Evolutionary conservation across 805 yeast species (phyloP).

Genomic region (Candida ortonii): DNA sequence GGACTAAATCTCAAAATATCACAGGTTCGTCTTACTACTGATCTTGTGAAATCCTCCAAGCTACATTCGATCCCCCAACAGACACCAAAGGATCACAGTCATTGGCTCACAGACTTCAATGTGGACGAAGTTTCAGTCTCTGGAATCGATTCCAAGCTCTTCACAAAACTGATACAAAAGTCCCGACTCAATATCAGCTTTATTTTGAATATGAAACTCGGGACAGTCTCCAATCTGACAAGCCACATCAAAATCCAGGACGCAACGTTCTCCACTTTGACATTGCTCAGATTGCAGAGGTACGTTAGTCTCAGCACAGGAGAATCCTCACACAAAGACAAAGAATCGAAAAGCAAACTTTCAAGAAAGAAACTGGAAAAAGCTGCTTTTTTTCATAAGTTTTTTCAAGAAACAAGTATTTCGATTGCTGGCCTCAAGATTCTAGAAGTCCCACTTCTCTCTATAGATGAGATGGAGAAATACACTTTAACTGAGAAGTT

Average conservation of each 20-base stretch:
- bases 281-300: slow-evolving; percentile 1
- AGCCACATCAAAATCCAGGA: slow-evolving; percentile 11
- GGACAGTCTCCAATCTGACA: slow-evolving; percentile 16
- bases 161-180: slow-evolving; percentile 7
- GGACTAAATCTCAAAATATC: slow-evolving; percentile 1
- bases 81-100: slow-evolving; percentile 1
- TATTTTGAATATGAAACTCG: slow-evolving; percentile 17
- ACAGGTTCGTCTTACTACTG: slow-evolving; percentile 3
- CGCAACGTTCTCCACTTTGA: slow-evolving; percentile 18
- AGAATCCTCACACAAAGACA: neutral
- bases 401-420: slow-evolving; percentile 24
- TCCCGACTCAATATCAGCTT: slow-evolving; percentile 13
- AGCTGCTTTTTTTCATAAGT: slow-evolving; percentile 18
- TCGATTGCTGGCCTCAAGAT: slow-evolving; percentile 23
- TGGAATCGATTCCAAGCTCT: slow-evolving; percentile 1
- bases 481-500: slow-evolving; percentile 3
- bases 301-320: neutral
- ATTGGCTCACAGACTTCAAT: slow-evolving; percentile 7
- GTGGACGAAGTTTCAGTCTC: slow-evolving; percentile 5
- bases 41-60: slow-evolving; percentile 6
- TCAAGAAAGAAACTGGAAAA: slow-evolving; percentile 10
- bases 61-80: slow-evolving; percentile 1
- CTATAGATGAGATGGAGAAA: slow-evolving; percentile 10
- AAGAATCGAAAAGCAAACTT: neutral
- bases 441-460: slow-evolving; percentile 27